phyloP scores from a whole-genome alignment of 1,284 basidiomycete species.

The Agroathelia rolfsii region DNA sequence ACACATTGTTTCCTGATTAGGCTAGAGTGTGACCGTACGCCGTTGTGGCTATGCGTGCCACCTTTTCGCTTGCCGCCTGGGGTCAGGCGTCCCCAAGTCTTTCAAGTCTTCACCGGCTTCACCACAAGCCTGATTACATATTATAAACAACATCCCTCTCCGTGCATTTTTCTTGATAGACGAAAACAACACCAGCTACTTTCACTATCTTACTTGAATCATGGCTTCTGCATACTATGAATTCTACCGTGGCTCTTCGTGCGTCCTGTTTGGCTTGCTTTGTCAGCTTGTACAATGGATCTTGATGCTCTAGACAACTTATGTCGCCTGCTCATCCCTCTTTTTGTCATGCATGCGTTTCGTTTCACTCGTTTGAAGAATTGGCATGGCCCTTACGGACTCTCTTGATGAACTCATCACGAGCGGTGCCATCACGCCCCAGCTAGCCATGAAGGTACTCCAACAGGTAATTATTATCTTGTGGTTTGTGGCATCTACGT shows the following conservation, averaged over 20 bases:
- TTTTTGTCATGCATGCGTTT: background rate
- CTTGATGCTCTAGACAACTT: background rate
- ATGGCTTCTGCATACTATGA: constrained; percentile 85
- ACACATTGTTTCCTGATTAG: too few relatives aligned
- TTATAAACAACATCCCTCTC: too few relatives aligned
- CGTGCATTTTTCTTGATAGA: too few relatives aligned
- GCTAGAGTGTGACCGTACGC: too few relatives aligned
- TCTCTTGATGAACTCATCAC: constrained; percentile 98
- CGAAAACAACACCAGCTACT: too few relatives aligned
- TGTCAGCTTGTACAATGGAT: background rate
- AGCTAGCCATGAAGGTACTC: constrained; percentile 94
- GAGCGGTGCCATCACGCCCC: constrained; percentile 92
- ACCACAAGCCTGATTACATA: too few relatives aligned
- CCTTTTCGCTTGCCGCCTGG: too few relatives aligned
- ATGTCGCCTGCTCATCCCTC: background rate
- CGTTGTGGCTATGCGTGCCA: too few relatives aligned
- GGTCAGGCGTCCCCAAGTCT: too few relatives aligned
- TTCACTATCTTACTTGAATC: too few relatives aligned
- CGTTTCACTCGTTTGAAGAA: constrained; percentile 39
- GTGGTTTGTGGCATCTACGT: constrained; percentile 3
- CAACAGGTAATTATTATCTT: constrained; percentile 65
- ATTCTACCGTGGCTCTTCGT: constrained; percentile 85
- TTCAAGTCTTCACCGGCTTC: too few relatives aligned
- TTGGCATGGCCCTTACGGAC: constrained; percentile 97
- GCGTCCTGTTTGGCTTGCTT: constrained; percentile 28